Percentiles rank a stretch among this genome's conserved stretches.
Evolutionary conservation across 352 stramenopile species (phyloP).

Genomic region (Globisporangium megalacanthum): DNA sequence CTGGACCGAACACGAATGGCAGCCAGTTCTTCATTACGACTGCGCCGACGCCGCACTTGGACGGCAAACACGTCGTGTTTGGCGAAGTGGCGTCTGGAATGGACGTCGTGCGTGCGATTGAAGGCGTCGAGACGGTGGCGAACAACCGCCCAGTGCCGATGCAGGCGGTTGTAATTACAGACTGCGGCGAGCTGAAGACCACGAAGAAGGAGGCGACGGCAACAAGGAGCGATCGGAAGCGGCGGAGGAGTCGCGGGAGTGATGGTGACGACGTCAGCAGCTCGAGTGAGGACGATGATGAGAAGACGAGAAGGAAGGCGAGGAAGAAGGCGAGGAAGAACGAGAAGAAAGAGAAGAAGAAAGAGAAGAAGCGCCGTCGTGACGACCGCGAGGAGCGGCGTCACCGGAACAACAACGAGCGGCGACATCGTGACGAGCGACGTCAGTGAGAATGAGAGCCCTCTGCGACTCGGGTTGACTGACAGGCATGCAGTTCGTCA

Average conservation of each 20-base stretch:
- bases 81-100: conserved; percentile 88
- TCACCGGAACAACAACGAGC: not conserved
- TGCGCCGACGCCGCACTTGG: conserved; percentile 91
- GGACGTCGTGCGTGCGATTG: conserved; percentile 86
- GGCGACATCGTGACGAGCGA: too few species aligned
- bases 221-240: not conserved
- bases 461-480: not conserved
- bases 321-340: conserved; percentile 30
- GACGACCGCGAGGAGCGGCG: conserved; percentile 18
- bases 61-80: conserved; percentile 99
- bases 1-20: conserved; percentile 69
- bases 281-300: conserved; percentile 7
- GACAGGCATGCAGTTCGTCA: too few species aligned
- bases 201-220: not conserved
- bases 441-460: not conserved
- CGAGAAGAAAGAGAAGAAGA: conserved; percentile 26
- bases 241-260: not conserved
- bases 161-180: conserved; percentile 89
- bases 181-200: conserved; percentile 87
- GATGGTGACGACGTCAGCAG: conserved; percentile 1
- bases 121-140: conserved; percentile 76
- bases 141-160: conserved; percentile 79
- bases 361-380: conserved; percentile 22
- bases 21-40: conserved; percentile 87
- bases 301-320: conserved; percentile 21